Evolutionary conservation across 768 basidiomycete species (phyloP).

Genomic region (Kwoniella heveanensis): DNA sequence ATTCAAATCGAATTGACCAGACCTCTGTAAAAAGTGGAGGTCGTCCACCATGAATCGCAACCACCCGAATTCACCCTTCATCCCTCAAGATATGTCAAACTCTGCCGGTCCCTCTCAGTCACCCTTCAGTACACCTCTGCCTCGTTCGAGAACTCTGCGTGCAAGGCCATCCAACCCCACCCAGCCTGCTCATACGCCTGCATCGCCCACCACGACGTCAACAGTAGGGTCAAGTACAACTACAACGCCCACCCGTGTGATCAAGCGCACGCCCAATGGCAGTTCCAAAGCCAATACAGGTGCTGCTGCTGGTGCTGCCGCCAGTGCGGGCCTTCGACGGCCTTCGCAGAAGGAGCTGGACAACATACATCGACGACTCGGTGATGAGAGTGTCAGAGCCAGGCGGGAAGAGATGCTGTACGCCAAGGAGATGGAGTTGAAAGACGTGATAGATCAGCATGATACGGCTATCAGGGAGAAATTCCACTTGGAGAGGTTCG

Average conservation of each 20-base stretch:
- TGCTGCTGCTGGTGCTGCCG: background rate
- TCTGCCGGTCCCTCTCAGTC: background rate
- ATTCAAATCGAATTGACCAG: background rate
- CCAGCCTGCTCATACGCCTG: background rate
- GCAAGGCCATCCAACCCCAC: conserved; percentile 31
- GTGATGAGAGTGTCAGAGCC: conserved; percentile 26
- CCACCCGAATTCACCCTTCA: background rate
- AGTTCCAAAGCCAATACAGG: background rate
- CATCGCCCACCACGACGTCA: conserved; percentile 3
- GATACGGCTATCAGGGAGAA: conserved; percentile 67
- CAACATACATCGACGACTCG: conserved; percentile 26
- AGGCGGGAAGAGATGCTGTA: conserved; percentile 60
- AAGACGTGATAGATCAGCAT: conserved; percentile 58
- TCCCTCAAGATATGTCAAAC: conserved; percentile 1
- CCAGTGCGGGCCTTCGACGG: conserved; percentile 7
- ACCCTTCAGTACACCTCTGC: background rate
- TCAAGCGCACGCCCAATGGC: background rate
- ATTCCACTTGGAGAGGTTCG: conserved; percentile 84
- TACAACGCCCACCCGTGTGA: background rate
- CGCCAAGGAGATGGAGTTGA: conserved; percentile 66
- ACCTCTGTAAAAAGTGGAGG: conserved; percentile 37
- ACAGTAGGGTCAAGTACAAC: background rate
- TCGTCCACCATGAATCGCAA: conserved; percentile 46
- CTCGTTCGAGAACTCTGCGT: conserved; percentile 28
- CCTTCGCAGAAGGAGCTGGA: conserved; percentile 32